Conservation (phyloP, 352 stramenopile genomes). For the Phytophthora sp. region DNA sequence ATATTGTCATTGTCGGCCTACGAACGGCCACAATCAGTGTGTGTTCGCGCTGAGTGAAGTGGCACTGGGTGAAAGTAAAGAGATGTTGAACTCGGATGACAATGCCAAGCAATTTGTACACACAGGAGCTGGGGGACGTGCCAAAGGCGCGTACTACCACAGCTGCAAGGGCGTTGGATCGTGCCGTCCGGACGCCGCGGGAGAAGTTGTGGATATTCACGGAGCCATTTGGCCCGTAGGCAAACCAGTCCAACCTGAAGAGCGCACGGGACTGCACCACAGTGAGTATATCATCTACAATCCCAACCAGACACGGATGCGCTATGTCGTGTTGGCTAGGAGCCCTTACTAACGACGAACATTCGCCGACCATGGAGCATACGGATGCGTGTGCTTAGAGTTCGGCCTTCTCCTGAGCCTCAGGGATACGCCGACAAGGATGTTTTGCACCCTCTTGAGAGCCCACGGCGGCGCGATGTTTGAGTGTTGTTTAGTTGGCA, state of each 20-base stretch:
- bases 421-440: conserved; percentile 14
- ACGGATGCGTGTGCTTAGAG: conserved; percentile 33
- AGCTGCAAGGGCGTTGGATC: conserved; percentile 76
- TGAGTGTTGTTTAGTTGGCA: conserved; percentile 25
- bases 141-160: conserved; percentile 48
- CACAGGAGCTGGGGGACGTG: conserved; percentile 43
- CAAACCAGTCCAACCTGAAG: conserved; percentile 55
- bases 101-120: conserved; percentile 59
- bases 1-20: conserved; percentile 65
- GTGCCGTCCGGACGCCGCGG: conserved; percentile 54
- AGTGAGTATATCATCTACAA: conserved; percentile 92
- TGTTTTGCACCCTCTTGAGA: conserved; percentile 18
- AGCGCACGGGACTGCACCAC: conserved; percentile 66
- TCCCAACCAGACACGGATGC: conserved; percentile 75
- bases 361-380: conserved; percentile 12
- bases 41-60: conserved; percentile 74
- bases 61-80: conserved; percentile 71
- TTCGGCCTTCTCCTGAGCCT: conserved; percentile 22
- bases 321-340: conserved; percentile 74
- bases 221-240: conserved; percentile 74
- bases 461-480: conserved; percentile 15
- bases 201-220: conserved; percentile 60
- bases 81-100: conserved; percentile 58
- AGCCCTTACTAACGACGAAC: conserved; percentile 42
- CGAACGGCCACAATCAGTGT: conserved; percentile 51